Conservation (phyloP, 441 rosid species). For the Brassica balearica region DNA sequence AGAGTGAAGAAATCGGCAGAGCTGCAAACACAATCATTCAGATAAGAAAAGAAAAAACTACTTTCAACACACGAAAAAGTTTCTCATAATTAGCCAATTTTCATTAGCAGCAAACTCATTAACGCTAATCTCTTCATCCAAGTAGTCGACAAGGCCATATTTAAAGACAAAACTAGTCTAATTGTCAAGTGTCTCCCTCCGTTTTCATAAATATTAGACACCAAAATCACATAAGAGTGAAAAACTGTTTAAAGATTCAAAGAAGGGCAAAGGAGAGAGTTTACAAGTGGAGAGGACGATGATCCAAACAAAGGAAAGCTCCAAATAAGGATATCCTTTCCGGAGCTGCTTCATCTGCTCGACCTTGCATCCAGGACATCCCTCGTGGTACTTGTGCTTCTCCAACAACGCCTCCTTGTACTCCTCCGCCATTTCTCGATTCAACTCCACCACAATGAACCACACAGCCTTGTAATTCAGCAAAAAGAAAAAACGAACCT, state of each 20-base stretch:
- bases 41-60: not conserved
- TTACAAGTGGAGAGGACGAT: slow-evolving; percentile 75
- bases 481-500: not conserved
- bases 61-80: slow-evolving; percentile 19
- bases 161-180: not conserved
- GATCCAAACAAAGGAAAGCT: slow-evolving; percentile 69
- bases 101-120: not conserved
- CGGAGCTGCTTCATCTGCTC: slow-evolving; percentile 59
- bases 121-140: not conserved
- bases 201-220: not conserved
- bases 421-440: slow-evolving; percentile 43
- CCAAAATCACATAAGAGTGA: not conserved
- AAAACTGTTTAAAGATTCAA: not conserved
- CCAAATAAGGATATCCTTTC: slow-evolving; percentile 59
- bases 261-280: not conserved
- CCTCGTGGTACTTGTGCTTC: slow-evolving; percentile 53
- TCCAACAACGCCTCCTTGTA: slow-evolving; percentile 56
- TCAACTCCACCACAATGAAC: slow-evolving; percentile 1
- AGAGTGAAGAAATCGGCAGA: slow-evolving; percentile 58
- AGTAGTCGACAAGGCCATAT: too few species aligned
- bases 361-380: slow-evolving; percentile 80
- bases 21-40: slow-evolving; percentile 45
- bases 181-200: not conserved
- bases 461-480: not conserved
- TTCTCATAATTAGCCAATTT: not conserved